Evolutionary conservation across 805 yeast species (phyloP), one percentile per base, ranked within the genome.

Genomic region (Pichia heedii): DNA sequence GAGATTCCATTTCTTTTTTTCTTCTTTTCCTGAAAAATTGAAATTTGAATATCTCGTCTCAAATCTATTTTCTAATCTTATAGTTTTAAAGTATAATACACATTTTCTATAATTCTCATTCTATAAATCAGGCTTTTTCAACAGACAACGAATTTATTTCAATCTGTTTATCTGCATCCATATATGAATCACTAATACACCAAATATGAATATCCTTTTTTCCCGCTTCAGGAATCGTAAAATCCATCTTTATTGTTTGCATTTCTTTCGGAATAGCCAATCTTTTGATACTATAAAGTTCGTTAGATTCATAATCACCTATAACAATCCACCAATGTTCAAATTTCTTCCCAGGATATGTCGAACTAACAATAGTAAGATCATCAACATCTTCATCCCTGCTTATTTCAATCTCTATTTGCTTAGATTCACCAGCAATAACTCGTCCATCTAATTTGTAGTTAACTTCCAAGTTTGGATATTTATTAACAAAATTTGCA

Each of bases 131-230:
- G 19, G 20, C 2, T 19, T 11, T 11, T 27, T 33, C 30, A 4
- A 44, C 47, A 16, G 22, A 24, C 6, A 44, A 6, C 6, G 37
- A 41, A 7, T 42, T 42, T 16, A 46, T 36, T 22, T 70, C 74
- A 39, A 80, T 72, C 63, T 90, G 96, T 59, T 84, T 85, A 58
- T 90, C 98, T 2, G 88, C 94, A 57, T 89, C 97, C n/a, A 86
- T 55, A 54, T 89, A 90, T 0, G 95, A 81, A 55, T 89, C 97
- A 63, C 96, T 84, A 58, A 89, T 75, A 55, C 90, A 79, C 95
- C 95, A 89, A 1, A 87, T 65, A 0, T 79, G 74, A 22, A 89
- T 61, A 16, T 70, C 57, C 43, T 81, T 84, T 5, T 66, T 57
- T 0, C 96, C 96, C 4, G 74, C 58, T 4, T 63, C 69, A 0